Evolutionary conservation across 2,329 filamentous ascomycete genomes (phyloP).

Genomic region (Ceratocystis cubensis): DNA sequence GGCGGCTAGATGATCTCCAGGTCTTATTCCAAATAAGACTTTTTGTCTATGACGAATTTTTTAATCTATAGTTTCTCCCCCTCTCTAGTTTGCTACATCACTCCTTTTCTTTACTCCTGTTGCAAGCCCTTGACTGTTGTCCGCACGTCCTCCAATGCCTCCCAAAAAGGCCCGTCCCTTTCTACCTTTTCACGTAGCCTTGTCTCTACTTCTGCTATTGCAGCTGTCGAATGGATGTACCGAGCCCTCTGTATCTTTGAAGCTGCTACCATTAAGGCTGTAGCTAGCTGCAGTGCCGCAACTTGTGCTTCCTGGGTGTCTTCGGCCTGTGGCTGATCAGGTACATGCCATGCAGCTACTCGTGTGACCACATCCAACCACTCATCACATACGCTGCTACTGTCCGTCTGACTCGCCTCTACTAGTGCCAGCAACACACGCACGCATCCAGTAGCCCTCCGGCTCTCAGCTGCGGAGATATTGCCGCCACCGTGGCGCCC

Average conservation of each 20-base stretch:
- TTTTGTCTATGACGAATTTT: neutral
- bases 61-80: neutral
- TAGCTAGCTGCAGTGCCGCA: constrained; percentile 43
- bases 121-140: constrained; percentile 26
- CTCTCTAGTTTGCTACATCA: neutral
- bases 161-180: constrained; percentile 28
- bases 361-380: constrained; percentile 46
- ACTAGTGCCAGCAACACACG: constrained; percentile 41
- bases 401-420: constrained; percentile 31
- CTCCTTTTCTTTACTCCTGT: neutral
- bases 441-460: constrained; percentile 43
- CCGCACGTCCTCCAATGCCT: constrained; percentile 37
- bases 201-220: constrained; percentile 37
- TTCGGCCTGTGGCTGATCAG: constrained; percentile 25
- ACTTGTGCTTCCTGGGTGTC: constrained; percentile 39
- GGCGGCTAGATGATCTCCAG: neutral
- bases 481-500: constrained; percentile 21
- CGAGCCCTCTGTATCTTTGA: constrained; percentile 36
- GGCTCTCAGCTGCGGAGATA: constrained; percentile 27
- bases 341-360: constrained; percentile 37
- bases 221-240: constrained; percentile 39
- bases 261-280: constrained; percentile 38
- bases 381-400: constrained; percentile 35
- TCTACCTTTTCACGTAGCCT: constrained; percentile 31
- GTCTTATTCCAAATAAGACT: neutral